Percentiles rank a stretch among this genome's conserved stretches.
phyloP scores from a whole-genome alignment of 306 rosid species.

The Ziziphus jujuba region DNA sequence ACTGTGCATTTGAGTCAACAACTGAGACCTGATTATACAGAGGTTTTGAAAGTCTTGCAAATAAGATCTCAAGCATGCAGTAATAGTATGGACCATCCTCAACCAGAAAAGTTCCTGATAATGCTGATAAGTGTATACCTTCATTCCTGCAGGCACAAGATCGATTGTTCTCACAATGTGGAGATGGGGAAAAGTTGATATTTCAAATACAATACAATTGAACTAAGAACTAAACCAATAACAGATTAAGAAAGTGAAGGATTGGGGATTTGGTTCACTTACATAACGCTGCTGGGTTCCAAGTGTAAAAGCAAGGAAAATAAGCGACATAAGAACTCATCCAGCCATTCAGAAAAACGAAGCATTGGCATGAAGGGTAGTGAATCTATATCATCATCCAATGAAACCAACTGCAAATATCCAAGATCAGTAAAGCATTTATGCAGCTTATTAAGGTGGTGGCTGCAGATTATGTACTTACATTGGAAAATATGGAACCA shows the following conservation, averaged over 20 bases:
- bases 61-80: conserved; percentile 89
- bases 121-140: conserved; percentile 79
- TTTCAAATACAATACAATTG: conserved; percentile 12
- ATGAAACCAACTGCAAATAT: conserved; percentile 76
- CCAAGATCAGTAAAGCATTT: conserved; percentile 12
- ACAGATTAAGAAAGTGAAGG: conserved; percentile 19
- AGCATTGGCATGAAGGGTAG: conserved; percentile 80
- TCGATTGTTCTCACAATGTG: conserved; percentile 28
- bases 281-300: conserved; percentile 95
- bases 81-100: conserved; percentile 96
- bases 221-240: conserved; percentile 8
- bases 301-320: conserved; percentile 89
- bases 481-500: conserved; percentile 94
- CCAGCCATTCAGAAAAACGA: conserved; percentile 94
- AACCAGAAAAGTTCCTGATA: conserved; percentile 95
- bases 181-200: not conserved
- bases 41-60: conserved; percentile 86
- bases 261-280: conserved; percentile 37
- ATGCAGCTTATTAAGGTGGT: not conserved
- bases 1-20: conserved; percentile 20
- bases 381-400: conserved; percentile 74
- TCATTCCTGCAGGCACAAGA: conserved; percentile 68
- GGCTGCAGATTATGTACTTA: conserved; percentile 42
- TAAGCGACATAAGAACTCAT: conserved; percentile 95
- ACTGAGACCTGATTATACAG: conserved; percentile 73